Percentiles rank a stretch among this genome's conserved stretches.
phyloP scores from a whole-genome alignment of 2,329 filamentous ascomycete species.

The Fusarium ramigenum region DNA sequence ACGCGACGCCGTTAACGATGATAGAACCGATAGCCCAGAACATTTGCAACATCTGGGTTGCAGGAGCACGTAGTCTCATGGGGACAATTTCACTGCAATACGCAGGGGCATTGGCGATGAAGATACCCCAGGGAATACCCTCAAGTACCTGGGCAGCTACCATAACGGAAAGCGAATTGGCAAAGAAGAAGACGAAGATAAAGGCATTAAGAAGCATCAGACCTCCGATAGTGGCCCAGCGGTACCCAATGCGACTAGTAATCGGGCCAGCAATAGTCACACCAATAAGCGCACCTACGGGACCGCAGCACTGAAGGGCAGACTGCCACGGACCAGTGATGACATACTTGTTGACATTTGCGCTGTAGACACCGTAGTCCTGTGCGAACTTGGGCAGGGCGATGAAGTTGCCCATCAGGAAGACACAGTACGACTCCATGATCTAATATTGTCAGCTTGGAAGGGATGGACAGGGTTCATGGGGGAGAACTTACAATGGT shows the following conservation, averaged over 20 bases:
- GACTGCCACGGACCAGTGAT: slow-evolving; percentile 53
- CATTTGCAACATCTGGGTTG: slow-evolving; percentile 70
- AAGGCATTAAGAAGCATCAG: slow-evolving; percentile 52
- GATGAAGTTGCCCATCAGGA: slow-evolving; percentile 58
- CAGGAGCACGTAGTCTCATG: slow-evolving; percentile 62
- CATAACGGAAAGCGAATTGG: slow-evolving; percentile 51
- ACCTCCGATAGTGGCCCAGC: slow-evolving; percentile 48
- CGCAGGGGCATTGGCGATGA: slow-evolving; percentile 69
- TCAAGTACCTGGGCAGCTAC: slow-evolving; percentile 65
- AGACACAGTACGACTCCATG: slow-evolving; percentile 61
- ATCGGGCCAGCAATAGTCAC: slow-evolving; percentile 51
- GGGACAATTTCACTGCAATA: slow-evolving; percentile 70
- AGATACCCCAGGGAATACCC: slow-evolving; percentile 70
- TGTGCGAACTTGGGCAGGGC: slow-evolving; percentile 51
- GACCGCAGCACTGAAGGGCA: slow-evolving; percentile 48
- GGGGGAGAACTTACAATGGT: not conserved
- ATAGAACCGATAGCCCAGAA: slow-evolving; percentile 70
- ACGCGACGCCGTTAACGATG: slow-evolving; percentile 65
- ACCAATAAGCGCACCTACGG: slow-evolving; percentile 49
- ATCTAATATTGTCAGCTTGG: slow-evolving; percentile 46
- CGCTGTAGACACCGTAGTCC: slow-evolving; percentile 48
- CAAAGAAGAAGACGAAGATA: slow-evolving; percentile 64
- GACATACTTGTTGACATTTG: slow-evolving; percentile 32
- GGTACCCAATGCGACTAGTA: slow-evolving; percentile 50
- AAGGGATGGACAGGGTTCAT: accelerated